Evolutionary conservation across 805 yeast genomes (phyloP).

Genomic region (Lachancea mirantina): DNA sequence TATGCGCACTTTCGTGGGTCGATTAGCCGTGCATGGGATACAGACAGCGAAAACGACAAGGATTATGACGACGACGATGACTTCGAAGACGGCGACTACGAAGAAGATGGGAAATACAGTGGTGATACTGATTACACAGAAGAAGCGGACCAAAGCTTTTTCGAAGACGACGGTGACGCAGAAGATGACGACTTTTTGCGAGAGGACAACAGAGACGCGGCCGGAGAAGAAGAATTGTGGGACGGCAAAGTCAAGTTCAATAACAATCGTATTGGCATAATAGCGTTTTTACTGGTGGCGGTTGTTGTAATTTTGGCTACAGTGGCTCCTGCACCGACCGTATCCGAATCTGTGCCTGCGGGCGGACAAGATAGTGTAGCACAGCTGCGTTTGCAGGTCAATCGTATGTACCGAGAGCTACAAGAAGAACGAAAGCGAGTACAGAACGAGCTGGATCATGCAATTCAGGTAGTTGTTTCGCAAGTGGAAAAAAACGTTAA

Average conservation of each 20-base stretch:
- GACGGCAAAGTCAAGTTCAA: too few species aligned
- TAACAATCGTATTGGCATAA: too few species aligned
- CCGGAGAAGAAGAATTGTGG: too few species aligned
- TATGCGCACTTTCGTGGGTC: too few species aligned
- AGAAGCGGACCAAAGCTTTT: conserved; percentile 21
- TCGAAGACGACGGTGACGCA: conserved; percentile 13
- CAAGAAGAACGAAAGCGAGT: conserved; percentile 19
- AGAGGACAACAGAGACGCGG: too few species aligned
- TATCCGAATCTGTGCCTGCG: neutral
- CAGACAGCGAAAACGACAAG: conserved; percentile 14
- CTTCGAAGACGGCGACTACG: conserved; percentile 14
- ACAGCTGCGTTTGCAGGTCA: conserved; percentile 20
- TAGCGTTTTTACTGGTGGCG: too few species aligned
- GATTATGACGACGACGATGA: conserved; percentile 12
- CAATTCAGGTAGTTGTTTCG: conserved; percentile 22
- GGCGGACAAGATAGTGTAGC: conserved; percentile 2
- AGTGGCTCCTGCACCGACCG: neutral
- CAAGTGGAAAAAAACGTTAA: conserved; percentile 30
- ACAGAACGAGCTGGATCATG: conserved; percentile 24
- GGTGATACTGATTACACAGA: conserved; percentile 18
- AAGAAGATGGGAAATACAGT: conserved; percentile 14
- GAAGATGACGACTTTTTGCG: conserved; percentile 9
- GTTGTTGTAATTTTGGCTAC: neutral
- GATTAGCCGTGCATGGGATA: conserved; percentile 5
- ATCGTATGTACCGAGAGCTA: conserved; percentile 24